phyloP scores from a whole-genome alignment of 495 filamentous ascomycete genomes.

The Immersiella caudata region DNA sequence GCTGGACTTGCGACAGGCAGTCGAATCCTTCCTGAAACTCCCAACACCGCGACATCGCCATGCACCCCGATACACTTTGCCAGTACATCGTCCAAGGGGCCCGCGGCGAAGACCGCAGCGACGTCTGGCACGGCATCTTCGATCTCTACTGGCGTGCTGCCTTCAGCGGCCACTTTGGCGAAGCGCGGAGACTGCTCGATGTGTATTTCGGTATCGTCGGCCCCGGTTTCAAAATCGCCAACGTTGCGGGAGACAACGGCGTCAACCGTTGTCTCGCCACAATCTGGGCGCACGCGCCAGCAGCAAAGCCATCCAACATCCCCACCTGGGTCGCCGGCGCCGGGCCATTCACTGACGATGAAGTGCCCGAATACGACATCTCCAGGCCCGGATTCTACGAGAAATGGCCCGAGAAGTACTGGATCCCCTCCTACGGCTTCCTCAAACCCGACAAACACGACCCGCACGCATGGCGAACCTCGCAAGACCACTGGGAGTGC shows the following conservation, averaged over 20 bases:
- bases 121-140: no score
- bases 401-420: background rate
- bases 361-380: background rate
- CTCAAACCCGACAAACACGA: background rate
- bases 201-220: background rate
- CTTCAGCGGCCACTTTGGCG: conserved; percentile 5
- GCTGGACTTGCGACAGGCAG: no score
- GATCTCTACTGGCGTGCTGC: background rate
- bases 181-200: background rate
- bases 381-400: conserved; percentile 2
- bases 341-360: no score
- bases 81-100: no score
- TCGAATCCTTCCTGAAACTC: no score
- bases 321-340: background rate
- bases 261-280: background rate
- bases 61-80: no score
- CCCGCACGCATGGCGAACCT: conserved; percentile 1
- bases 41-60: no score
- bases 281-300: background rate
- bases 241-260: background rate
- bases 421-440: background rate
- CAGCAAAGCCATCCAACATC: conserved; percentile 1
- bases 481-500: background rate
- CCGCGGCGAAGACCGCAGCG: no score
- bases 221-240: background rate